Base-by-base conservation (phyloP, 805 yeast genomes). In the Suhomyces xylopsoci region DNA sequence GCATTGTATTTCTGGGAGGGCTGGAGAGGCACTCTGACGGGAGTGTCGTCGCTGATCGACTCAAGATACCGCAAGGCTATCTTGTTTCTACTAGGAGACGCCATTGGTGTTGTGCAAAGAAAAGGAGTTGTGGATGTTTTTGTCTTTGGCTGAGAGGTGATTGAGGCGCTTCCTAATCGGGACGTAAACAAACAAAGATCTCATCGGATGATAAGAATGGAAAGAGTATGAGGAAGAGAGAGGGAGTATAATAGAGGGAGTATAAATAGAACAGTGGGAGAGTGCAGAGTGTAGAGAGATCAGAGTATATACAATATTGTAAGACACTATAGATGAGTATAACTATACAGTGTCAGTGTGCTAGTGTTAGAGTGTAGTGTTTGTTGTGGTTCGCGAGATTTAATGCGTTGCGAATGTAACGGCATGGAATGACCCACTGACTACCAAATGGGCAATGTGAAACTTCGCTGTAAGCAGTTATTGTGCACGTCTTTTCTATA, bases 11-110 rank as follows among this genome's bases (percentile, higher is more conserved):
- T 65, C 41, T 57, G 62, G 12, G 70, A 56, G 14, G 73, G 74
- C 50, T 60, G 66, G 42, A 72, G 61, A 1, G 77, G 76, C 32
- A 57, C 44, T 49, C 70, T 58, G 9, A 64, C 49, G 3, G 71
- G 65, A 15, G 64, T 56, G 3, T 58, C 62, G 46, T 66, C 68
- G 40, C 65, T 64, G 24, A 73, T 59, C 6, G 74, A 60, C 47
- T 71, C 73, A 48, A 74, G 59, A 54, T 74, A 74, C 54, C 68
- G 61, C 36, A 68, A 56, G 7, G 77, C 74, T 19, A 72, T 62
- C 51, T 70, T 71, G 42, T 38, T 38, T 38, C 42, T 38, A 10
- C 50, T 52, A 19, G 55, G 61, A 15, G 51, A 34, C 20, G 57
- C 46, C 57, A 50, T 49, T 32, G 42, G 41, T 38, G 24, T 17